Evolutionary conservation across 2,329 filamentous ascomycete species (phyloP).

Genomic region (Ophiostoma sp.): DNA sequence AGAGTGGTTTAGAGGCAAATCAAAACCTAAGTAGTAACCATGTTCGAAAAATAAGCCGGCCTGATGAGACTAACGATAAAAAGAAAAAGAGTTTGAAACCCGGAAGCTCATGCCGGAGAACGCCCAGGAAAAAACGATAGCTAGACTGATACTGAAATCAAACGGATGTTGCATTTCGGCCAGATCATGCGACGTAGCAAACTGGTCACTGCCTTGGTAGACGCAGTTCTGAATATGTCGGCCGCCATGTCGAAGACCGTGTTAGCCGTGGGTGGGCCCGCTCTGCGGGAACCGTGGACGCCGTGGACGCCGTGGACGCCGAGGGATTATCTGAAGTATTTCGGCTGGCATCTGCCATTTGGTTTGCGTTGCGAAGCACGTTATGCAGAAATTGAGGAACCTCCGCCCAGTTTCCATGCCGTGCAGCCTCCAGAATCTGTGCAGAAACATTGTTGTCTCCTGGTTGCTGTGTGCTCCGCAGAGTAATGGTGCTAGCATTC

Average conservation of each 20-base stretch:
- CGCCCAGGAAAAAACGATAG: background rate
- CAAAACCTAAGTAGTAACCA: background rate
- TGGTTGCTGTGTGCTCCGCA: background rate
- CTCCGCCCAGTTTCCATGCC: conserved; percentile 52
- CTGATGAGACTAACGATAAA: background rate
- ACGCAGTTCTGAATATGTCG: no score
- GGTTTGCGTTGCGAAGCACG: conserved; percentile 39
- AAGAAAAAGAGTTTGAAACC: background rate
- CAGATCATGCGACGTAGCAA: no score
- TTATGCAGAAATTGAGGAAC: conserved; percentile 53
- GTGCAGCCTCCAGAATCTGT: conserved; percentile 50
- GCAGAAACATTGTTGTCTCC: conserved; percentile 38
- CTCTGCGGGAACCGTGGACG: no score
- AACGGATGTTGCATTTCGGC: no score
- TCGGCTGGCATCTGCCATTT: conserved; percentile 38
- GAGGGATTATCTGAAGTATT: no score
- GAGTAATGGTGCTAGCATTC: background rate
- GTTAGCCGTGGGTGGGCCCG: no score
- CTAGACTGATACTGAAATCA: no score
- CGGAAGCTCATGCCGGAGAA: background rate
- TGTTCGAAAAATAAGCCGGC: background rate
- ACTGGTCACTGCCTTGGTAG: no score
- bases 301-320: no score
- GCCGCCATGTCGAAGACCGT: no score
- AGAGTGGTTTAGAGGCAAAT: no score